Base-by-base conservation (phyloP, 306 rosid genomes). In the Malus sylvestris region DNA sequence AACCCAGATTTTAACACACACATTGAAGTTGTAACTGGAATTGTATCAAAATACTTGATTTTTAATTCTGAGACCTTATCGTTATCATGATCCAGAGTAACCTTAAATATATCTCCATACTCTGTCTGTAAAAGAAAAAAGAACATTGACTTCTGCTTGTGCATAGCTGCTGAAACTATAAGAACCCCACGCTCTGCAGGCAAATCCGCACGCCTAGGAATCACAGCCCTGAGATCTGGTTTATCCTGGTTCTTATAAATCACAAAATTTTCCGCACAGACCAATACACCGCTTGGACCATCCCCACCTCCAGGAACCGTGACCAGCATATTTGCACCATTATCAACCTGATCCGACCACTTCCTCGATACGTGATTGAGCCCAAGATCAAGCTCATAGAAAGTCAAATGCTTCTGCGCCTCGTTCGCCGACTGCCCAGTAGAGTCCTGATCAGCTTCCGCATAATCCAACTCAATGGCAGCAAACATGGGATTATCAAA, bases 241-340 rank as follows among this genome's bases (percentile, higher is more conserved):
- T 91, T 96, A 0, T 97, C 99, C 81, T 89, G 97, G 78, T 95
- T 95, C 89, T 95, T 95, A 78, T 95, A 95, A 76, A 95, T 92
- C 69, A 95, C 99, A 82, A 90, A 92, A 81, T 95, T 92, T 44
- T 95, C 99, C 0, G 99, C 99, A 76, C 99, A 95, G 55, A 95
- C 96, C 68, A 95, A 87, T 64, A 95, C 99, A 8, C 99, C 99
- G 65, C 99, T 90, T 0, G 99, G 99, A 19, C 99, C 99, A 76
- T 95, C 99, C 3, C 88, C 97, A 1, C 99, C 99, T 22, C 99
- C 99, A 40, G 99, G 99, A 76, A 95, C 99, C 14, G 97, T 89
- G 65, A 95, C 97, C 69, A 95, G 96, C 80, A 95, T 53, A 87
- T 90, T 92, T 0, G 97, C 97, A 22, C 97, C 97, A 33, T 95